These are phyloP conservation scores for Chrysosporium keratinophilum DNA, from an alignment of 2,329 filamentous ascomycete species.

Conservation along the genomic window DNA sequence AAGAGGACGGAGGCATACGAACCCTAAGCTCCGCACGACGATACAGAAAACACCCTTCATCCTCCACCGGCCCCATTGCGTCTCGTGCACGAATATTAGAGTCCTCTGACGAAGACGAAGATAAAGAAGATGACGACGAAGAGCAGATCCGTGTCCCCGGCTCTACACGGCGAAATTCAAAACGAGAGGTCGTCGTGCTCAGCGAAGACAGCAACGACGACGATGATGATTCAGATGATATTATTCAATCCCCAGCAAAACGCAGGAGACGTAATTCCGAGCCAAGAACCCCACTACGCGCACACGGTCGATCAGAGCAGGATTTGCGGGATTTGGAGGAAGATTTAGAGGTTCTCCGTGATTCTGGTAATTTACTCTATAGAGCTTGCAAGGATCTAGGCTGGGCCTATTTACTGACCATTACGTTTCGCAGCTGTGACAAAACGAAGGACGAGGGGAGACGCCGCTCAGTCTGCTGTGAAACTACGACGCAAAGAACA, in stretches of 20 bases:
- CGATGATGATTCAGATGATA: slow-evolving; percentile 22
- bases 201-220: slow-evolving; percentile 24
- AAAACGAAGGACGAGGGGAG: slow-evolving; percentile 34
- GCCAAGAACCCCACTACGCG: slow-evolving; percentile 11
- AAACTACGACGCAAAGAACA: slow-evolving; percentile 32
- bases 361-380: slow-evolving; percentile 28
- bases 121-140: neutral
- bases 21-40: no score
- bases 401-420: slow-evolving; percentile 14
- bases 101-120: no score
- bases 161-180: slow-evolving; percentile 22
- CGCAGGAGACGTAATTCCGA: slow-evolving; percentile 17
- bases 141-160: slow-evolving; percentile 3
- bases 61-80: no score
- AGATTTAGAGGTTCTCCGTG: slow-evolving; percentile 37
- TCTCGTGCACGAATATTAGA: no score
- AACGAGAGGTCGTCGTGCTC: slow-evolving; percentile 22
- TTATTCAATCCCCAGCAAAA: slow-evolving; percentile 24
- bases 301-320: slow-evolving; percentile 19
- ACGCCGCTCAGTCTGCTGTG: slow-evolving; percentile 30
- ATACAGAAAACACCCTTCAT: no score
- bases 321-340: slow-evolving; percentile 36
- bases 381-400: neutral
- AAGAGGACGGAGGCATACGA: no score
- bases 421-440: slow-evolving; percentile 24